phyloP scores from a whole-genome alignment of 1,139 yeast genomes.

The Scheffersomyces illinoinensis region DNA sequence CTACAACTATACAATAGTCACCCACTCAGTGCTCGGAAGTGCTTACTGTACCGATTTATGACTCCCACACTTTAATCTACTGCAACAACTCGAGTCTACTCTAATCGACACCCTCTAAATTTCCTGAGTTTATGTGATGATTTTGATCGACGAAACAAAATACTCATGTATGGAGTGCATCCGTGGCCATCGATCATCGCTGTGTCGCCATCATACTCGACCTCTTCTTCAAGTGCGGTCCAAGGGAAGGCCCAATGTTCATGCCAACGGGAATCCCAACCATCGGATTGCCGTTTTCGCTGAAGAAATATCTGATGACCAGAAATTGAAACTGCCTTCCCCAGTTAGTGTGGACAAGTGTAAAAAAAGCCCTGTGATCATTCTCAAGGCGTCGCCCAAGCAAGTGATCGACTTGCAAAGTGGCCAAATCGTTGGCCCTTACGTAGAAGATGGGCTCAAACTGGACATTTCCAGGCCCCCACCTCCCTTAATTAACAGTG shows the following conservation, averaged over 20 bases:
- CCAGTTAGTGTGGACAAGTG: slow-evolving; percentile 7
- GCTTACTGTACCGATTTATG: not conserved
- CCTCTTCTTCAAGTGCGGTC: slow-evolving; percentile 85
- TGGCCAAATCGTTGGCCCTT: slow-evolving; percentile 47
- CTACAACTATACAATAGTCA: not conserved
- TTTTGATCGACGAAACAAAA: slow-evolving; percentile 78
- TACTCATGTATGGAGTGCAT: slow-evolving; percentile 92
- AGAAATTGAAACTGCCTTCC: not conserved
- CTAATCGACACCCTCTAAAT: not conserved
- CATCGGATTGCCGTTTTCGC: slow-evolving; percentile 63
- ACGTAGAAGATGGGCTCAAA: slow-evolving; percentile 19
- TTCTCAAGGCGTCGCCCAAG: slow-evolving; percentile 48
- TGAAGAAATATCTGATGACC: slow-evolving; percentile 35
- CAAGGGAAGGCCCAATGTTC: slow-evolving; percentile 75
- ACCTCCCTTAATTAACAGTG: slow-evolving; percentile 29
- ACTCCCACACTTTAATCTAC: not conserved
- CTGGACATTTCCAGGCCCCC: slow-evolving; percentile 15
- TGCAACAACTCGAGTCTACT: not conserved
- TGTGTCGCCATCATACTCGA: slow-evolving; percentile 78
- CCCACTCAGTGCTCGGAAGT: too few species aligned
- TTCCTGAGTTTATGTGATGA: slow-evolving; percentile 48
- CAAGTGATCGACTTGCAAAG: slow-evolving; percentile 51
- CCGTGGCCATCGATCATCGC: slow-evolving; percentile 87
- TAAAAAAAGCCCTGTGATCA: slow-evolving; percentile 35
- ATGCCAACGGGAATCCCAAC: slow-evolving; percentile 46